A percentile compares a stretch with the other conserved stretches of the same genome.
Conservation (phyloP, 495 filamentous ascomycete genomes). For the Elaphomyces granulatus region DNA sequence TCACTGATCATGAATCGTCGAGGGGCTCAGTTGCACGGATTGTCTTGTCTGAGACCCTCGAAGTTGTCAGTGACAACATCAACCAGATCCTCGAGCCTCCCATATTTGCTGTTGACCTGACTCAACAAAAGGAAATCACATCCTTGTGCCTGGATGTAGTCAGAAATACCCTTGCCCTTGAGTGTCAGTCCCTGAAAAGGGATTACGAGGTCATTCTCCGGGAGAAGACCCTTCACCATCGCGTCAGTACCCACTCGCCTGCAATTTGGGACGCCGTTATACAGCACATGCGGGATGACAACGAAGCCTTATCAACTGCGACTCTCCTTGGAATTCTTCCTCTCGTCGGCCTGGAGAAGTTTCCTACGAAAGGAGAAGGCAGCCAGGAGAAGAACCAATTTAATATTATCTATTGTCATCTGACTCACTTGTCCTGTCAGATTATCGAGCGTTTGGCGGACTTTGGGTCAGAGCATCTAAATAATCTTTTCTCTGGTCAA, state of each 20-base stretch:
- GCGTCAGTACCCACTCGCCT: conserved; percentile 47
- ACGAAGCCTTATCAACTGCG: conserved; percentile 49
- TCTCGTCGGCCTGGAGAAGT: conserved; percentile 58
- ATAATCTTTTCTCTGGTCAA: conserved; percentile 45
- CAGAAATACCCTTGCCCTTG: conserved; percentile 53
- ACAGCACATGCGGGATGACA: conserved; percentile 46
- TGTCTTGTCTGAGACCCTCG: conserved; percentile 39
- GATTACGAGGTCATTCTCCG: conserved; percentile 53
- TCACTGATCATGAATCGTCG: conserved; percentile 35
- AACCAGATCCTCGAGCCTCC: conserved; percentile 28
- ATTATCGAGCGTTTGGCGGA: conserved; percentile 64
- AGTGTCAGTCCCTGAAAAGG: conserved; percentile 56
- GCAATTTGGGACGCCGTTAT: conserved; percentile 66
- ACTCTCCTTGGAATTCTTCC: conserved; percentile 56
- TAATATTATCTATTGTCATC: conserved; percentile 55
- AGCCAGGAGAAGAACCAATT: conserved; percentile 47
- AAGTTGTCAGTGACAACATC: conserved; percentile 35
- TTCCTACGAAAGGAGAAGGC: conserved; percentile 38
- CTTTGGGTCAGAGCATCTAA: conserved; percentile 50
- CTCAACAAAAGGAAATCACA: conserved; percentile 22
- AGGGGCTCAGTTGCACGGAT: conserved; percentile 36
- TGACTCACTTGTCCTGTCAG: conserved; percentile 52
- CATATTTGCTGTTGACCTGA: conserved; percentile 25
- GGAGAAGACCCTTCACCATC: conserved; percentile 46
- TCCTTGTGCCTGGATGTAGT: conserved; percentile 46